Evolutionary conservation across 768 basidiomycete genomes (phyloP), one percentile per base, ranked within the genome.

Genomic region (Sarcomyxa edulis): DNA sequence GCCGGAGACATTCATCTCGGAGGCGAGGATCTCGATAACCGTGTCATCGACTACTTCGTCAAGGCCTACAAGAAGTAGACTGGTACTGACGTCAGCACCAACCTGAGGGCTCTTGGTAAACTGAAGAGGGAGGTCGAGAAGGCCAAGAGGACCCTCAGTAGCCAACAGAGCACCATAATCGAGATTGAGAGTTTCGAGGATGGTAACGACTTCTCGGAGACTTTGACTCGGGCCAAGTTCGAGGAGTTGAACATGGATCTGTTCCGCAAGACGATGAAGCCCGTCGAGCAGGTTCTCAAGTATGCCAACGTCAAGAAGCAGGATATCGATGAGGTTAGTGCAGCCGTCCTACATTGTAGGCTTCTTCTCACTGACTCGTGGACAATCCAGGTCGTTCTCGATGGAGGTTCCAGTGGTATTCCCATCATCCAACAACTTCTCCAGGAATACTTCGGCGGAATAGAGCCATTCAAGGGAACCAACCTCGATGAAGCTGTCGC

Each of bases 401-500:
- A 94, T 44, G 92, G 92, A 63, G 92, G 92, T 64, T 98, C 95
- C 20, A 99, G 95, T 51, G 94, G 95, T 82, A 99, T 99, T 54
- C 95, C 95, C 64, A 96, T 95, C 73, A 92, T 99, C 48, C 94
- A 97, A 57, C 90, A 96, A 55, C 89, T 98, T 60, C 81, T 99
- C 59, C 92, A 92, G 66, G 94, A 98, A 61, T 97, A 79, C 75
- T 99, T 98, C 65, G 83, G 78, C 49, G 86, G 91, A 59, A 96
- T 88, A 72, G 95, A 97, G 61, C 93, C 93, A 37, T 94, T 93
- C 46, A 94, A 92, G 76, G 87, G 89, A 49, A 99, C 97, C 71
- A 97, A 99, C 76, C 93, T 94, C 37, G 95, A 99, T 62, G 95
- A 99, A 71, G 95, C 95, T 46, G 95, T 99, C 50, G 93, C 95